phyloP scores from a whole-genome alignment of 306 rosid species.

The Cucurbita maxima region DNA sequence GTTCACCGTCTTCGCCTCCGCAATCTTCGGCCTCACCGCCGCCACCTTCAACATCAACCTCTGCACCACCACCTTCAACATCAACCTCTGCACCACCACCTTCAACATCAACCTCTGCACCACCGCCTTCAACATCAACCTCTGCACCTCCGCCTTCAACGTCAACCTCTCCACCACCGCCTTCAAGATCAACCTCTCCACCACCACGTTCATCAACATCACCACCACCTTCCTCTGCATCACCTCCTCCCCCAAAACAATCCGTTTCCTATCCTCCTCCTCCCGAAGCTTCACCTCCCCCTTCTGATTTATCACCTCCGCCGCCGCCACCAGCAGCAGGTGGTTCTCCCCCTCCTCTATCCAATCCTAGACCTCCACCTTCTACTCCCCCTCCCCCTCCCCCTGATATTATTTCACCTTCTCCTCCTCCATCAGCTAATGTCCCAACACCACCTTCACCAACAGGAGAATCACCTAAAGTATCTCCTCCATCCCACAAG shows the following conservation, averaged over 20 bases:
- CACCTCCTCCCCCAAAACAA: slow-evolving; percentile 18
- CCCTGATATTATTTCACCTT: slow-evolving; percentile 16
- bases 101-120: neutral
- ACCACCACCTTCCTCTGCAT: slow-evolving; percentile 7
- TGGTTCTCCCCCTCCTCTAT: slow-evolving; percentile 46
- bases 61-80: slow-evolving; percentile 17
- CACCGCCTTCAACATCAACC: slow-evolving; percentile 20
- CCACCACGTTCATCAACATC: slow-evolving; percentile 21
- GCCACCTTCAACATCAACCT: slow-evolving; percentile 21
- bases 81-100: slow-evolving; percentile 23
- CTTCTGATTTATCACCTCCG: slow-evolving; percentile 17
- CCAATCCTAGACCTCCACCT: slow-evolving; percentile 28
- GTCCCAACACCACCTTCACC: slow-evolving; percentile 38
- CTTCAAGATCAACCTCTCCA: slow-evolving; percentile 24
- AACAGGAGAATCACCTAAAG: slow-evolving; percentile 26
- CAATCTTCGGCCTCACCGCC: slow-evolving; percentile 15
- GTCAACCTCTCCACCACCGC: slow-evolving; percentile 20
- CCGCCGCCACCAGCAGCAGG: slow-evolving; percentile 28
- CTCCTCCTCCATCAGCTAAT: slow-evolving; percentile 49
- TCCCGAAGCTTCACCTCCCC: slow-evolving; percentile 24
- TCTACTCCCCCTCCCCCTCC: slow-evolving; percentile 43
- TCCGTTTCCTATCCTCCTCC: slow-evolving; percentile 28
- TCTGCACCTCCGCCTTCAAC: slow-evolving; percentile 18
- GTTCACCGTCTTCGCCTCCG: slow-evolving; percentile 30
- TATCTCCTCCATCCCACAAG: slow-evolving; percentile 32